Conservation (phyloP, 331 rosid species). For the Quercus tomentella region DNA sequence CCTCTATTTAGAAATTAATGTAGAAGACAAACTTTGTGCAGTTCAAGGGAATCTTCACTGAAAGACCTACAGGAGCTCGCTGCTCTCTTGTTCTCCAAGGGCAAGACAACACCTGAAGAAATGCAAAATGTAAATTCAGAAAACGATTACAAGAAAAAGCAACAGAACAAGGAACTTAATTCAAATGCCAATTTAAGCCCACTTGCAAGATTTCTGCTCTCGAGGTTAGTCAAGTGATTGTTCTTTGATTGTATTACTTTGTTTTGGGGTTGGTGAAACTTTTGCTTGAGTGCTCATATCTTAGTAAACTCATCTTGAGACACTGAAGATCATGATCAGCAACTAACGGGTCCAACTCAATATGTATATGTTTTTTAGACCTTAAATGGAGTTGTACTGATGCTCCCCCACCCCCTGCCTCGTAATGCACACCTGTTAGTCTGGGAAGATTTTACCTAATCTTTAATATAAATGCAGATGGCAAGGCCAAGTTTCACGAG, state of each 20-base stretch:
- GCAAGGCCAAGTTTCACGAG: conserved; percentile 88
- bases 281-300: background rate
- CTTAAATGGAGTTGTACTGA: background rate
- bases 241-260: background rate
- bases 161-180: conserved; percentile 60
- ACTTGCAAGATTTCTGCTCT: conserved; percentile 93
- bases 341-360: background rate
- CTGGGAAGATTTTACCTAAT: background rate
- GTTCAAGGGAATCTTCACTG: conserved; percentile 75
- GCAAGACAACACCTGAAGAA: conserved; percentile 51
- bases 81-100: conserved; percentile 43
- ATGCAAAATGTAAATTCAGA: conserved; percentile 36
- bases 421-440: background rate
- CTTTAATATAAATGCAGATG: conserved; percentile 54
- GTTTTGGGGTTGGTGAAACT: background rate
- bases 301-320: background rate
- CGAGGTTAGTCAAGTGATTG: conserved; percentile 57
- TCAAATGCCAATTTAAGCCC: conserved; percentile 81
- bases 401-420: background rate
- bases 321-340: background rate
- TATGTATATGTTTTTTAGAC: background rate
- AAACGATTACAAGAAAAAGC: conserved; percentile 54
- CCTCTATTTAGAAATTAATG: conserved; percentile 6
- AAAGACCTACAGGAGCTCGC: conserved; percentile 83
- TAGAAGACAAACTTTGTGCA: conserved; percentile 28